phyloP scores from a whole-genome alignment of 2,329 filamentous ascomycete species.

The Alternaria alternata region DNA sequence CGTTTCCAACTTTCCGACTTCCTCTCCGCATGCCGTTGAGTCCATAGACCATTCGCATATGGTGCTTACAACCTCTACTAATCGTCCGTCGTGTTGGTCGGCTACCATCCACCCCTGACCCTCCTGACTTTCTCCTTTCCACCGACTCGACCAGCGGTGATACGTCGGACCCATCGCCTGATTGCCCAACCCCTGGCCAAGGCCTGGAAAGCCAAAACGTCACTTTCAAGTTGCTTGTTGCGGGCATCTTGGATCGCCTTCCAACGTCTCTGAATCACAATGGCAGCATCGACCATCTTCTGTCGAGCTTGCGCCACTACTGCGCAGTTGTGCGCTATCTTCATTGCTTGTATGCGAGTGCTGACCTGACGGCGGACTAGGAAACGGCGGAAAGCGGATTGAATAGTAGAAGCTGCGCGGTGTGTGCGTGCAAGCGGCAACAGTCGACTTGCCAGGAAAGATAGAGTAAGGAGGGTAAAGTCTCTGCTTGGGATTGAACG shows the following conservation, averaged over 20 bases:
- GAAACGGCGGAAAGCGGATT: constrained; percentile 59
- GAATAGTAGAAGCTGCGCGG: constrained; percentile 62
- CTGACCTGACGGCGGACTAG: constrained; percentile 39
- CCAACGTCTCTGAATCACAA: constrained; percentile 57
- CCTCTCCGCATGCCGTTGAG: background rate
- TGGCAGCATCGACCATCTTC: constrained; percentile 52
- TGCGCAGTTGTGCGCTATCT: constrained; percentile 58
- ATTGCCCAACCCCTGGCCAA: constrained; percentile 54
- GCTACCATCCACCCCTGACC: constrained; percentile 48
- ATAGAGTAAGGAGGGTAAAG: constrained; percentile 64
- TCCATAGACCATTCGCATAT: background rate
- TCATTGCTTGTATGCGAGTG: constrained; percentile 50
- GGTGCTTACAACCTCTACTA: background rate
- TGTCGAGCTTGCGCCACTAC: constrained; percentile 57
- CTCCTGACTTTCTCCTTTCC: constrained; percentile 47
- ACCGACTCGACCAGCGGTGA: constrained; percentile 38
- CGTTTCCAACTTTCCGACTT: background rate
- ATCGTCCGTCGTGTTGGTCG: background rate
- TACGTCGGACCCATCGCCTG: constrained; percentile 40
- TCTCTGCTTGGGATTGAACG: constrained; percentile 60
- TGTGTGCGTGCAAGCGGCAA: constrained; percentile 59
- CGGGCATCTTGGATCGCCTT: constrained; percentile 48
- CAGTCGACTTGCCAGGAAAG: constrained; percentile 67
- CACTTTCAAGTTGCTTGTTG: constrained; percentile 45
- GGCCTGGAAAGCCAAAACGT: constrained; percentile 54